A percentile compares a stretch with the other conserved stretches of the same genome.
phyloP scores from a whole-genome alignment of 495 filamentous ascomycete genomes.

The Pyronema domesticum region DNA sequence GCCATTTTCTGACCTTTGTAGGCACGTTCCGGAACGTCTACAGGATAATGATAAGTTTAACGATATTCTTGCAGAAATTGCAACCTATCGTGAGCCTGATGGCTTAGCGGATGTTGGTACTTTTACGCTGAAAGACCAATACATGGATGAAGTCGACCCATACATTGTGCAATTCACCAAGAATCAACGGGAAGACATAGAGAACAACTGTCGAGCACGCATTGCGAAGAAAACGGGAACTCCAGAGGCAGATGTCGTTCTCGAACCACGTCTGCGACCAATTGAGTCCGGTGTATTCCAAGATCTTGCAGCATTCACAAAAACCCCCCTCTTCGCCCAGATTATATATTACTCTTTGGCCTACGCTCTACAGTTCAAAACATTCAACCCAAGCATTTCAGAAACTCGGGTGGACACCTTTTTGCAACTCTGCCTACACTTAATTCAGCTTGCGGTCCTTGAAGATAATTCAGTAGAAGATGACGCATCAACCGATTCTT shows the following conservation, averaged over 20 bases:
- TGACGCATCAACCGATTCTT: slow-evolving; percentile 25
- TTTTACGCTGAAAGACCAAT: slow-evolving; percentile 77
- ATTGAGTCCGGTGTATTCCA: slow-evolving; percentile 62
- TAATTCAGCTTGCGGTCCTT: slow-evolving; percentile 61
- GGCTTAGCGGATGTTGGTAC: slow-evolving; percentile 81
- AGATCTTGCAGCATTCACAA: slow-evolving; percentile 57
- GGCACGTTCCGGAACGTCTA: slow-evolving; percentile 66
- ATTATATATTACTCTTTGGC: slow-evolving; percentile 74
- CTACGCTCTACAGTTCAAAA: slow-evolving; percentile 49
- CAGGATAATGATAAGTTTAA: slow-evolving; percentile 64
- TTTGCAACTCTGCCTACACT: slow-evolving; percentile 74
- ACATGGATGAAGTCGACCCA: slow-evolving; percentile 71
- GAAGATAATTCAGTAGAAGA: slow-evolving; percentile 56
- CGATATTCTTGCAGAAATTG: slow-evolving; percentile 71
- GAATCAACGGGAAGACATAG: slow-evolving; percentile 92
- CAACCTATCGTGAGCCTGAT: slow-evolving; percentile 74
- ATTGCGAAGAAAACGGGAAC: slow-evolving; percentile 78
- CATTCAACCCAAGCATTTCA: slow-evolving; percentile 51
- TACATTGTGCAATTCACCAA: slow-evolving; percentile 90
- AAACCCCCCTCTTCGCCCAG: slow-evolving; percentile 71
- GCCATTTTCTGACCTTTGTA: slow-evolving; percentile 75
- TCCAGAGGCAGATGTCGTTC: slow-evolving; percentile 68
- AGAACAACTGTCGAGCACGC: slow-evolving; percentile 68
- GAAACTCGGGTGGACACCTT: slow-evolving; percentile 74
- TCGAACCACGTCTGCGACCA: slow-evolving; percentile 67